Conservation (phyloP, 2,329 filamentous ascomycete species). For the Arthrobotrys megalospora region DNA sequence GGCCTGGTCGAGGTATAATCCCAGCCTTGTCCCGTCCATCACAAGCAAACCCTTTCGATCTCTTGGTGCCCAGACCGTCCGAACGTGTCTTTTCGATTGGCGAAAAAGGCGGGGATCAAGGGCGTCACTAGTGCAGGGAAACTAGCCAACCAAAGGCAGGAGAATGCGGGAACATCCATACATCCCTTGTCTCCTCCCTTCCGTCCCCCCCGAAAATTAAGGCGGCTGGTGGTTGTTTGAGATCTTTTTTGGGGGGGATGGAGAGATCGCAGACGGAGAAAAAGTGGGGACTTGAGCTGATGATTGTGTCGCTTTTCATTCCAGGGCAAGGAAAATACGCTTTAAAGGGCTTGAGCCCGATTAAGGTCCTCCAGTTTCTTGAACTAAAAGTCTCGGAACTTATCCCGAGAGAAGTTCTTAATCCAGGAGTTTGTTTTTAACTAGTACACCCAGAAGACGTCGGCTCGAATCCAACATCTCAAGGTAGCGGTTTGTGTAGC, state of each 20-base stretch:
- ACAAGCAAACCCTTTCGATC: constrained; percentile 19
- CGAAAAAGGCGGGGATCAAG: constrained; percentile 51
- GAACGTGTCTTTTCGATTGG: constrained; percentile 51
- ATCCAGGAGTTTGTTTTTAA: constrained; percentile 16
- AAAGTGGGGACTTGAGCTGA: constrained; percentile 23
- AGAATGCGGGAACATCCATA: constrained; percentile 30
- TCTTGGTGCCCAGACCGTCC: constrained; percentile 16
- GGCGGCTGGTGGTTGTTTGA: constrained; percentile 45
- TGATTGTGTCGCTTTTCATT: not conserved
- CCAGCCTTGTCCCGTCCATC: not conserved
- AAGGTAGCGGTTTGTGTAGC: not conserved
- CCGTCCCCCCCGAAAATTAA: constrained; percentile 37
- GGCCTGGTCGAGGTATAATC: not conserved
- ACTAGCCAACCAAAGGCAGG: constrained; percentile 54
- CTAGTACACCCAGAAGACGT: not conserved
- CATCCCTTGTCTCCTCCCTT: constrained; percentile 22
- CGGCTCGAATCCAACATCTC: not conserved
- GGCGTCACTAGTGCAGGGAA: constrained; percentile 25
- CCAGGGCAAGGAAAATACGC: not conserved
- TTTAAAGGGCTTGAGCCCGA: constrained; percentile 7
- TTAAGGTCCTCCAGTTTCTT: not conserved
- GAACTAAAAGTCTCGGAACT: constrained; percentile 32
- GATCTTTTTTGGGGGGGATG: constrained; percentile 26
- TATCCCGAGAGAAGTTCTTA: constrained; percentile 31
- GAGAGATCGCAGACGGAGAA: constrained; percentile 10